Evolutionary conservation across 2,329 filamentous ascomycete species (phyloP).

Genomic region (Coniochaeta pulveracea): DNA sequence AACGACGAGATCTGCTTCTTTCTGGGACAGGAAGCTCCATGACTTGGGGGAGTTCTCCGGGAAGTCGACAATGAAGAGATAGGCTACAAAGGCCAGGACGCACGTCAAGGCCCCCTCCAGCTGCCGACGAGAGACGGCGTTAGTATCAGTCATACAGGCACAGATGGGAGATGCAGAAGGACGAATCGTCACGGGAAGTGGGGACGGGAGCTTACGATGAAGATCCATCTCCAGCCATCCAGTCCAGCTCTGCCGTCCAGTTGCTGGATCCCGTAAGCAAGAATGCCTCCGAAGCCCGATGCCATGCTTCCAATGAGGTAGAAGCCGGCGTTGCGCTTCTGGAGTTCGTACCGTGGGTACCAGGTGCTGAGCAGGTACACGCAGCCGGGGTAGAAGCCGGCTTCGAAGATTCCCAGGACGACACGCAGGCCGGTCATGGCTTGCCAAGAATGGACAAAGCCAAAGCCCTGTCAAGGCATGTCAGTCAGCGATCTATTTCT

Average conservation of each 20-base stretch:
- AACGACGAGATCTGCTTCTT: constrained; percentile 16
- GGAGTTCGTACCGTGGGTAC: constrained; percentile 56
- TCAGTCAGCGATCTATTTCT: too few species aligned
- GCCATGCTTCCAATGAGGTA: constrained; percentile 18
- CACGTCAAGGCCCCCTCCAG: constrained; percentile 7
- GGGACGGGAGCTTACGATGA: constrained; percentile 20
- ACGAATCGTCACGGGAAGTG: too few species aligned
- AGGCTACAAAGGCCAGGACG: constrained; percentile 9
- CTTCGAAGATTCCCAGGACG: constrained; percentile 39
- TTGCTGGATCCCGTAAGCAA: constrained; percentile 18
- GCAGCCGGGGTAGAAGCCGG: constrained; percentile 45
- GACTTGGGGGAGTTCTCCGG: constrained; percentile 6
- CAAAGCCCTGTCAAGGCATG: constrained; percentile 6
- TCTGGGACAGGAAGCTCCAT: constrained; percentile 11
- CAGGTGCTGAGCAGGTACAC: constrained; percentile 50
- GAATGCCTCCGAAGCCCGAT: constrained; percentile 16
- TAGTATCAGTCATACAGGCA: not conserved
- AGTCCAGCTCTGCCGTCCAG: constrained; percentile 31
- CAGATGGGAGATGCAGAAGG: not conserved
- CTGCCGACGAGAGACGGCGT: not conserved
- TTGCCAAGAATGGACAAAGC: constrained; percentile 8
- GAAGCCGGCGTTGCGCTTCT: constrained; percentile 34
- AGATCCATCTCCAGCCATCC: constrained; percentile 36
- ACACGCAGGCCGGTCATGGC: constrained; percentile 21
- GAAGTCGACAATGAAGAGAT: constrained; percentile 6